Conservation (phyloP, 108 stramenopile genomes). For the Hondaea fermentalgiana region DNA sequence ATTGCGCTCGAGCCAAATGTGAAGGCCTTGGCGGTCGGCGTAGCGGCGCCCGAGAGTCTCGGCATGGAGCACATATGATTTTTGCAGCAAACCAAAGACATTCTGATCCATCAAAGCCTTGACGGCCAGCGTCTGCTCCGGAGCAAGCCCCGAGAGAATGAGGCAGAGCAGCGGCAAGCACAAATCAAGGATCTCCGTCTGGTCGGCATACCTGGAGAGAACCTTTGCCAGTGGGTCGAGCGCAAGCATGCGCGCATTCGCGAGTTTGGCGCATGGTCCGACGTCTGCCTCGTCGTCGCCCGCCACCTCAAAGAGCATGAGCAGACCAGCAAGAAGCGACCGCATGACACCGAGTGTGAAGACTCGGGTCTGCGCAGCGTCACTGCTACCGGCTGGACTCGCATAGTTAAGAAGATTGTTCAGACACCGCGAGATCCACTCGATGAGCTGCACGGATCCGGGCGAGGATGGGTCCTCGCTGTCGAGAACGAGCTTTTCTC, state of each 20-base stretch:
- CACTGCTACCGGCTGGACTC: not conserved
- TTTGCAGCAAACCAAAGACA: not conserved
- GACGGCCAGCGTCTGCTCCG: not conserved
- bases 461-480: not conserved
- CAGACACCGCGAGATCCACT: not conserved
- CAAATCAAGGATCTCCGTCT: not conserved
- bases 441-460: not conserved
- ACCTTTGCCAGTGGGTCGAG: not conserved
- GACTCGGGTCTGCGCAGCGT: not conserved
- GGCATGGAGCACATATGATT: not conserved
- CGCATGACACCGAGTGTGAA: not conserved
- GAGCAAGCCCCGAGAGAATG: not conserved
- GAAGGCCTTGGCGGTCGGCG: not conserved
- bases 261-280: not conserved
- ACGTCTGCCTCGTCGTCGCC: not conserved
- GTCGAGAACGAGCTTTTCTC: slow-evolving; percentile 4
- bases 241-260: not conserved
- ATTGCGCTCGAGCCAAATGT: slow-evolving; percentile 7
- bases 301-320: slow-evolving; percentile 5
- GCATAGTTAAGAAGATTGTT: not conserved
- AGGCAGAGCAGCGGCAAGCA: not conserved
- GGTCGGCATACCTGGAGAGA: not conserved
- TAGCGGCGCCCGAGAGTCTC: not conserved
- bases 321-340: not conserved
- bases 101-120: not conserved